Conservation (phyloP, 192 early-diverging fungal genomes). For the Mortierella alpina region DNA sequence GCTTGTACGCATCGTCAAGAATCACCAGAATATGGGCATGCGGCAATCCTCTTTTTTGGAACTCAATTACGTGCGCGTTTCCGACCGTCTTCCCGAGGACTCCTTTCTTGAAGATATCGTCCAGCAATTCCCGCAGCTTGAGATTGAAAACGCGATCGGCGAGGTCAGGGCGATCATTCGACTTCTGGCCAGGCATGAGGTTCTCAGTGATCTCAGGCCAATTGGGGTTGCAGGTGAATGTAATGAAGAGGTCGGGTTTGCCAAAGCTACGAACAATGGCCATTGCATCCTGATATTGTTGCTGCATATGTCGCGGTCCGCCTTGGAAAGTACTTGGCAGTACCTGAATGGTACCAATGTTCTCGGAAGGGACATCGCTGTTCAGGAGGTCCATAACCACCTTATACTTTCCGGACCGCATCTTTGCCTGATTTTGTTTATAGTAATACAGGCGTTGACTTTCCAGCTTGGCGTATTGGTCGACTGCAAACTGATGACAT, state of each 20-base stretch:
- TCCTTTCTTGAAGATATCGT: slow-evolving; percentile 14
- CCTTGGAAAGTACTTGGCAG: slow-evolving; percentile 35
- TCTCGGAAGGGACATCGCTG: background rate
- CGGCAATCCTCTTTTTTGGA: slow-evolving; percentile 34
- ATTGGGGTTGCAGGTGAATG: slow-evolving; percentile 10
- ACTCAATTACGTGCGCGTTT: slow-evolving; percentile 21
- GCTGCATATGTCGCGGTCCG: slow-evolving; percentile 23
- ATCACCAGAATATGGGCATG: slow-evolving; percentile 37
- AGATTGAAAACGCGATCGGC: slow-evolving; percentile 7
- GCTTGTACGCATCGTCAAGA: background rate
- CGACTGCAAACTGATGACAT: slow-evolving; percentile 17
- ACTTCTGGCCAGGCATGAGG: slow-evolving; percentile 4
- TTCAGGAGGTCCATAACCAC: background rate
- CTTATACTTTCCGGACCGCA: background rate
- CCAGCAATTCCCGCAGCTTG: slow-evolving; percentile 12
- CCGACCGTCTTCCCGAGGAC: slow-evolving; percentile 21
- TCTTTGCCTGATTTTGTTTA: background rate
- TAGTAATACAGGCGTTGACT: background rate
- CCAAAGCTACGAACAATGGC: slow-evolving; percentile 2
- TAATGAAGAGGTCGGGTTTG: slow-evolving; percentile 10
- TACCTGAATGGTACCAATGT: slow-evolving; percentile 1
- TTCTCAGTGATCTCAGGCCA: slow-evolving; percentile 11
- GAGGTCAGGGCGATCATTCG: slow-evolving; percentile 27
- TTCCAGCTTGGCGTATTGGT: slow-evolving; percentile 29
- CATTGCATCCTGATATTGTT: slow-evolving; percentile 16